These are phyloP conservation scores for Malus sylvestris DNA, from an alignment of 306 rosid species.

Conservation along the genomic window DNA sequence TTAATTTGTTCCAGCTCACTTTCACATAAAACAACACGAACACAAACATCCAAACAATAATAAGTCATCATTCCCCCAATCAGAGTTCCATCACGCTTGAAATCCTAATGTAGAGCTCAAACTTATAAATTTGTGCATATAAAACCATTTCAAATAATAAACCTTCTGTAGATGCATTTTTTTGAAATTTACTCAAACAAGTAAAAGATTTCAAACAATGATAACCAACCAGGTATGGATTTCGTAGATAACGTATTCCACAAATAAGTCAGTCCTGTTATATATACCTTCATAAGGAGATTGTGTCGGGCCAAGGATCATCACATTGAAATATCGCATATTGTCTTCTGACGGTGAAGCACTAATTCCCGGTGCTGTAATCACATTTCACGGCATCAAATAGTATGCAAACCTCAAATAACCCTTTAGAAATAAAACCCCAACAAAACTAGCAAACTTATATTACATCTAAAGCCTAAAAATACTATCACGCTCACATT, in stretches of 20 bases:
- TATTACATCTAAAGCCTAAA: not conserved
- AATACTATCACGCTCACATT: not conserved
- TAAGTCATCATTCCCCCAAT: not conserved
- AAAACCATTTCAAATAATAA: not conserved
- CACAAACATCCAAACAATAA: not conserved
- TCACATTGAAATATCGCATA: conserved; percentile 95
- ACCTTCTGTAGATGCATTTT: not conserved
- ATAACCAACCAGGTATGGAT: not conserved
- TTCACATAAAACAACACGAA: not conserved
- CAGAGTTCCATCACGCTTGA: not conserved
- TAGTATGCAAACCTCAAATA: conserved; percentile 6
- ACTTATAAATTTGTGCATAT: not conserved
- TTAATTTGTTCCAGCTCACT: not conserved
- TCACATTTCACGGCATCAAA: conserved; percentile 23
- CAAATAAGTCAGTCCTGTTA: not conserved
- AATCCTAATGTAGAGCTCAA: not conserved
- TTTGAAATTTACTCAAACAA: not conserved
- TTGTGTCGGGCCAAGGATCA: conserved; percentile 98
- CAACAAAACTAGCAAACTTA: not conserved
- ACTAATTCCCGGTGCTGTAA: conserved; percentile 93
- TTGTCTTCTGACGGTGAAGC: conserved; percentile 97
- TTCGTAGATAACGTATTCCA: not conserved
- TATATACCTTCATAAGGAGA: conserved; percentile 88
- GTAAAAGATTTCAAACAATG: not conserved
- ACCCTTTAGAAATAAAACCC: conserved; percentile 3